Base-by-base conservation (phyloP, 1,139 yeast species). In the Pichia sp. region DNA sequence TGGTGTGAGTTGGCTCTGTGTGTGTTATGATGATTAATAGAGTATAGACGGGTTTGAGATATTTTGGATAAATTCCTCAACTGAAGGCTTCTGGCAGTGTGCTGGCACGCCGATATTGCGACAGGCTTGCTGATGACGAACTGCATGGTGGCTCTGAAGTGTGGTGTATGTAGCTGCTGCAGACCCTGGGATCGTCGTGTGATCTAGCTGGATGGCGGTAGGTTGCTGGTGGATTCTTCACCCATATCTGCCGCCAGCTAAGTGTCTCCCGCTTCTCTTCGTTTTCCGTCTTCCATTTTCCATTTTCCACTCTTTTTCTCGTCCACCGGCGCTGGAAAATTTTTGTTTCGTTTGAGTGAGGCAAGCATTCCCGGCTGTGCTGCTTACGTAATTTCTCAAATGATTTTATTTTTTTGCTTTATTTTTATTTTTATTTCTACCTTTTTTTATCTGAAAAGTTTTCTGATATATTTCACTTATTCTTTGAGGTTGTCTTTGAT, bases 1-100 rank as follows among this genome's bases (percentile, higher is more conserved):
- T 12, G 34, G 24, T 27, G 7, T 10, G 43, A 17, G 16, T 34
- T 50, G 12, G 33, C 24, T n/a, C 10, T 49, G 40, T 49, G 31
- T 27, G 30, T 50, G 34, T 46, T 42, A 38, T 49, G 41, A 14
- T 41, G 44, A 41, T 31, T 33, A 14, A 38, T 40, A 24, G 14
- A n/a, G 34, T 41, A 46, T 17, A 46, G 46, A 33, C 49, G 53
- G 24, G 6, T n/a, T 43, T 50, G 52, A 43, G 52, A 44, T 50
- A 50, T 50, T 43, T 50, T 50, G 14, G 44, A 33, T 40, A 48
- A 17, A n/a, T 27, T 41, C 30, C 42, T 48, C 16, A 48, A 17
- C 9, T 40, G 34, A 6, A 17, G 27, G 29, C 17, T n/a, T 34
- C 29, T 50, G 14, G 44, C 10, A 10, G 29, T n/a, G 31, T 17